Evolutionary conservation across 2,329 filamentous ascomycete species (phyloP).

Genomic region (Elsinoe australis): DNA sequence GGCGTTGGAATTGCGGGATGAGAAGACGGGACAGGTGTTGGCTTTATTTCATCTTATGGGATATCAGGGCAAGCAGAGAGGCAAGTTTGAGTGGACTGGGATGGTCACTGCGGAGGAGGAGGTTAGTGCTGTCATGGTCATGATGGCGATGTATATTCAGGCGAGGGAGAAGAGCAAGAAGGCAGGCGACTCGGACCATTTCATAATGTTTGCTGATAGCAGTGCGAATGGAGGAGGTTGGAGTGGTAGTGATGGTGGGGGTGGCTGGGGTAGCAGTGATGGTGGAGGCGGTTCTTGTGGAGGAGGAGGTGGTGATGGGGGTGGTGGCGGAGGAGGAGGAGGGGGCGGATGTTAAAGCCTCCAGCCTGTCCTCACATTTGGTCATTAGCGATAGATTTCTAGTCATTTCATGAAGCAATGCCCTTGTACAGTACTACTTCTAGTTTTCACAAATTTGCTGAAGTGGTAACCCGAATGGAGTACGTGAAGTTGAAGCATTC

Average conservation of each 20-base stretch:
- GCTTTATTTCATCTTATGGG: neutral
- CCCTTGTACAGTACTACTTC: too few species aligned
- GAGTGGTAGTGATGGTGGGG: slow-evolving; percentile 3
- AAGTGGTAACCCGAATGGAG: too few species aligned
- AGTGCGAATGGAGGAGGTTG: neutral
- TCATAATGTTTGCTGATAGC: too few species aligned
- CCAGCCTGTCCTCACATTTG: too few species aligned
- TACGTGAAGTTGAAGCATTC: too few species aligned
- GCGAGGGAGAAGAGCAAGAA: slow-evolving; percentile 7
- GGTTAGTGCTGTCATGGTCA: neutral
- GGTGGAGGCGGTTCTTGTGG: neutral
- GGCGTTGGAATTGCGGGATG: neutral
- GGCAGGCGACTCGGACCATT: too few species aligned
- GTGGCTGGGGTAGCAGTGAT: neutral
- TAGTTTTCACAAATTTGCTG: too few species aligned
- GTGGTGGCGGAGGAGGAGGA: neutral
- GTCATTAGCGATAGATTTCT: too few species aligned
- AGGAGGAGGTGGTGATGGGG: neutral
- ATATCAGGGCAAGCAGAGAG: neutral
- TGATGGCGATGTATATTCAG: neutral
- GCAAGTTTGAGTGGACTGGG: neutral
- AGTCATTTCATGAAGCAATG: too few species aligned
- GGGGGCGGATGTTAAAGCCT: neutral
- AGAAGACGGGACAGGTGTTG: neutral
- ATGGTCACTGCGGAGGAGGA: neutral